Conservation (phyloP, 73 alveolate genomes). For the Durusdinium trenchii region DNA sequence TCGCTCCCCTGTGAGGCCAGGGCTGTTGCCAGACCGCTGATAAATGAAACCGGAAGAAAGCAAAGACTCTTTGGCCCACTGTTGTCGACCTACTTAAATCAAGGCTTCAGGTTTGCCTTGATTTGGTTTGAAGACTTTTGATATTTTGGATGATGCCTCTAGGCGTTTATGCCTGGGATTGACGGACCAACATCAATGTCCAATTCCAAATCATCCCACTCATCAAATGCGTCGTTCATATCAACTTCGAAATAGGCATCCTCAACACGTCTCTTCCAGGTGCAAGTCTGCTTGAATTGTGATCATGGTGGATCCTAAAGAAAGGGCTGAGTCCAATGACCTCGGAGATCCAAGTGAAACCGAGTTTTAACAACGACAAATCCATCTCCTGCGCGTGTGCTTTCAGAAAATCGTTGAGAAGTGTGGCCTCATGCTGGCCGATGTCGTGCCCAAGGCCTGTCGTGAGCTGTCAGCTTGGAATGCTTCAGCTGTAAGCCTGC, state of each 20-base stretch:
- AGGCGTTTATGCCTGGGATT: conserved; percentile 91
- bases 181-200: conserved; percentile 80
- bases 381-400: conserved; percentile 10
- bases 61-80: too few species aligned
- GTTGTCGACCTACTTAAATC: too few species aligned
- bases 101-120: too few species aligned
- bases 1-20: too few species aligned
- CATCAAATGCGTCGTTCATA: background rate
- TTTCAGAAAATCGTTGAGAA: conserved; percentile 45
- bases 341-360: too few species aligned
- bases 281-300: too few species aligned
- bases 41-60: too few species aligned
- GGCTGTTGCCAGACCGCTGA: too few species aligned
- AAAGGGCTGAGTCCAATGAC: too few species aligned
- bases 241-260: conserved; percentile 86
- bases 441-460: conserved; percentile 83
- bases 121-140: too few species aligned
- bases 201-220: conserved; percentile 42
- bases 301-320: too few species aligned
- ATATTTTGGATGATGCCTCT: background rate
- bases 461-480: background rate
- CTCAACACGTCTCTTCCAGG: background rate
- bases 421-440: conserved; percentile 69
- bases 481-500: background rate
- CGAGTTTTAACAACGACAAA: too few species aligned